Percentiles rank a stretch among this genome's conserved stretches.
These are phyloP conservation scores for Camellia lanceoleosa DNA, from an alignment of 148 eudicot genomes.

Conservation along the genomic window DNA sequence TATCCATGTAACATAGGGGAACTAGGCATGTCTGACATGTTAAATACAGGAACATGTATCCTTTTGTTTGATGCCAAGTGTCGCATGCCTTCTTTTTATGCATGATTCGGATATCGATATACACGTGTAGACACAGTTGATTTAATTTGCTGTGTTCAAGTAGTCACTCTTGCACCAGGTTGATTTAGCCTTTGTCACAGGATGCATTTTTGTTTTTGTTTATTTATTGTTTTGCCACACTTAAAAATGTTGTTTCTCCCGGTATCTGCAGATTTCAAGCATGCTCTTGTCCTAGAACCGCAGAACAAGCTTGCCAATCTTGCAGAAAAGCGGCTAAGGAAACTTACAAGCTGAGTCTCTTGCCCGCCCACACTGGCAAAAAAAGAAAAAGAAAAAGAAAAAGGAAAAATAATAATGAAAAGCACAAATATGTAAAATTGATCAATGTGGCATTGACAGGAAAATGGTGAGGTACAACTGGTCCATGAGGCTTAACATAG, in stretches of 20 bases:
- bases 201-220: background rate
- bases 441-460: background rate
- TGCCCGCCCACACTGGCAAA: background rate
- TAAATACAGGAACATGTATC: background rate
- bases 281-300: constrained; percentile 88
- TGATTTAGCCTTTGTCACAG: background rate
- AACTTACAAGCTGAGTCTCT: constrained; percentile 37
- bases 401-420: too few relatives aligned
- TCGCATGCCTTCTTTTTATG: background rate
- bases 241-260: constrained; percentile 4
- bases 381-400: too few relatives aligned
- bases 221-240: background rate
- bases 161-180: background rate
- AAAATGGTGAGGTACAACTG: background rate
- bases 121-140: background rate
- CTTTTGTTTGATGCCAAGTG: background rate
- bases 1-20: background rate
- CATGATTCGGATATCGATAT: background rate
- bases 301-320: constrained; percentile 64
- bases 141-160: background rate
- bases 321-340: constrained; percentile 74
- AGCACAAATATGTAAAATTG: background rate
- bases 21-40: background rate
- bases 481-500: background rate
- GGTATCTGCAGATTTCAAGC: constrained; percentile 75